Conservation (phyloP, 75 land plant species). For the Adiantum capillusveneris region DNA sequence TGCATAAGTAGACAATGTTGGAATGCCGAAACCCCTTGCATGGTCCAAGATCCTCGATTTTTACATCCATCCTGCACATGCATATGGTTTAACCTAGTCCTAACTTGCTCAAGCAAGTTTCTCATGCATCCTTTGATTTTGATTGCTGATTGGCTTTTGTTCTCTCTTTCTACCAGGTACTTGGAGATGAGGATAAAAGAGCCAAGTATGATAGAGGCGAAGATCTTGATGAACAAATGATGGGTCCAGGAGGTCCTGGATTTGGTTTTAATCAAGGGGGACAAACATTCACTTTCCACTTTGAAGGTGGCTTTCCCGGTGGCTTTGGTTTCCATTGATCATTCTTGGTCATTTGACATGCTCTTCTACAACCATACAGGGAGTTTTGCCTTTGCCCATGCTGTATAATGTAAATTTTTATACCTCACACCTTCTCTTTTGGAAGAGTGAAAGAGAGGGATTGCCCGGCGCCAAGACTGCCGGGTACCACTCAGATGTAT, state of each 20-base stretch:
- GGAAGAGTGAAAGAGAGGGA: too few species aligned
- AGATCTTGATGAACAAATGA: slow-evolving; percentile 68
- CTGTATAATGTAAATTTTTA: too few species aligned
- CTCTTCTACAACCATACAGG: too few species aligned
- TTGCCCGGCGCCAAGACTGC: too few species aligned
- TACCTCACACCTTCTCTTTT: too few species aligned
- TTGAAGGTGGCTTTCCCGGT: slow-evolving; percentile 92
- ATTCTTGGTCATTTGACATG: too few species aligned
- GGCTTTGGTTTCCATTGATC: slow-evolving; percentile 28
- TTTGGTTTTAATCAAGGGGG: slow-evolving; percentile 56
- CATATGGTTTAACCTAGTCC: too few species aligned
- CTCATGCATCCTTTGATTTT: background rate
- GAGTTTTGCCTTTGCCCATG: too few species aligned
- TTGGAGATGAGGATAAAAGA: slow-evolving; percentile 94
- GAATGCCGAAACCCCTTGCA: background rate
- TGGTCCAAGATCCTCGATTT: background rate
- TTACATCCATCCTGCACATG: background rate
- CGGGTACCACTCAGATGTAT: too few species aligned
- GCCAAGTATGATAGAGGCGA: slow-evolving; percentile 86
- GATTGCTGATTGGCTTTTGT: background rate
- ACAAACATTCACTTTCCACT: slow-evolving; percentile 74
- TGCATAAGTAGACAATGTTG: too few species aligned
- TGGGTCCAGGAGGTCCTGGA: slow-evolving; percentile 36
- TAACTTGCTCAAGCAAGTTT: background rate
- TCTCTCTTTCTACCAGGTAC: slow-evolving; percentile 41